Percentiles rank a stretch among this genome's conserved stretches.
Conservation (phyloP, 371 early-diverging fungal genomes). For the Mortierella sp. region DNA sequence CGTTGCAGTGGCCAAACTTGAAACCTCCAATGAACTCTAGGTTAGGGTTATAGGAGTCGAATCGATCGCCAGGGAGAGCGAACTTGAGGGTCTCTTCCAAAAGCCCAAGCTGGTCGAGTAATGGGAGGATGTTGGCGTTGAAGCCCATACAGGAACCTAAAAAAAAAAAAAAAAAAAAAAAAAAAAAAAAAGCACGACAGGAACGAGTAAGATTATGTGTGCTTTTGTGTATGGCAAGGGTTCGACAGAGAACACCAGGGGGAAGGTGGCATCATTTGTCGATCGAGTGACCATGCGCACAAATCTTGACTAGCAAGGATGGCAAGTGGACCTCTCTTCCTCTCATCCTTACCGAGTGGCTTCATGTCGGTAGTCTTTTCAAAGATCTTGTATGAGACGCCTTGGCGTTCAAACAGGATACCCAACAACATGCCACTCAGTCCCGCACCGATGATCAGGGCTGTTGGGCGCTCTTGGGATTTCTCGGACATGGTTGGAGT, state of each 20-base stretch:
- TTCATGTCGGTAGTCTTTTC: conserved; percentile 20
- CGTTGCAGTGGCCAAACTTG: neutral
- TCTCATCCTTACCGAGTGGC: conserved; percentile 33
- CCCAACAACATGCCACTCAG: conserved; percentile 29
- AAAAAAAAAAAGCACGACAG: neutral
- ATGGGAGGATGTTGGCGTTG: conserved; percentile 18
- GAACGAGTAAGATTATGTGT: no score
- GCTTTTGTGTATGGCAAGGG: no score
- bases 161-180: neutral
- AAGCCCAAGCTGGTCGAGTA: conserved; percentile 20
- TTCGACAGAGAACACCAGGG: no score
- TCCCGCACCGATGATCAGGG: conserved; percentile 31
- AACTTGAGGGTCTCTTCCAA: conserved; percentile 21
- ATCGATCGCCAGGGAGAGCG: conserved; percentile 1
- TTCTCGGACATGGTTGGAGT: neutral
- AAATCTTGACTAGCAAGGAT: no score
- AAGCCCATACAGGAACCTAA: conserved; percentile 11
- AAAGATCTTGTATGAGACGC: conserved; percentile 22
- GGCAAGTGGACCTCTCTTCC: no score
- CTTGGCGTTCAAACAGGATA: conserved; percentile 19
- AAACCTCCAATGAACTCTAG: conserved; percentile 8
- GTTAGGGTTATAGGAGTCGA: conserved; percentile 5
- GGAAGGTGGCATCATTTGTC: no score
- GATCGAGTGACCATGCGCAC: no score
- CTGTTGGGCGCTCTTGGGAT: neutral